These are phyloP conservation scores for Chaetomium cochliodes DNA, from an alignment of 495 filamentous ascomycete species.

Conservation along the genomic window DNA sequence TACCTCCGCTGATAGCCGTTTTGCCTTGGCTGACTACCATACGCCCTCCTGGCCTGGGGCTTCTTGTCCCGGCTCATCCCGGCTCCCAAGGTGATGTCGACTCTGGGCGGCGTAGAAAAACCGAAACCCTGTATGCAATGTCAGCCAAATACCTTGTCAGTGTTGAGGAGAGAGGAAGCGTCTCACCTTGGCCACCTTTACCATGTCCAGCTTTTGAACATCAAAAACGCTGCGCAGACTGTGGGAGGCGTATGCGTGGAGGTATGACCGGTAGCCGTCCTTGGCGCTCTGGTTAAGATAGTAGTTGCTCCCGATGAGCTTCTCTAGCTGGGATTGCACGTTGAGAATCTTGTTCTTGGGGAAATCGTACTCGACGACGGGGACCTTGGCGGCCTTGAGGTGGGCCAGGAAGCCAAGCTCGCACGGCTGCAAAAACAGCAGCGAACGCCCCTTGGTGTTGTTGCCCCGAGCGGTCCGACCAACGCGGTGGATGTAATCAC, in stretches of 20 bases:
- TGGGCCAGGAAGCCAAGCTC: slow-evolving; percentile 92
- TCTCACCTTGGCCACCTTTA: slow-evolving; percentile 76
- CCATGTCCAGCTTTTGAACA: slow-evolving; percentile 86
- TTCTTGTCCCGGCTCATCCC: slow-evolving; percentile 90
- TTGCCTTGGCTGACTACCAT: slow-evolving; percentile 64
- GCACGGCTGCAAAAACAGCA: slow-evolving; percentile 89
- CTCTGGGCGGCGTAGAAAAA: slow-evolving; percentile 80
- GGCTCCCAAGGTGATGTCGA: slow-evolving; percentile 84
- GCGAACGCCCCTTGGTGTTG: slow-evolving; percentile 75
- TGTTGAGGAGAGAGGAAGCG: neutral
- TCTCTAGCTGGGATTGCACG: slow-evolving; percentile 93
- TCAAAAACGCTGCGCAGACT: slow-evolving; percentile 88
- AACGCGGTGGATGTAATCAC: slow-evolving; percentile 95
- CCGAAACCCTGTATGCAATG: slow-evolving; percentile 63
- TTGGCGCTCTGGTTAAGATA: slow-evolving; percentile 84
- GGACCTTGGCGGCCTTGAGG: slow-evolving; percentile 87
- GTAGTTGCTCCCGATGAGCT: slow-evolving; percentile 90
- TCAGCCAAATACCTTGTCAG: slow-evolving; percentile 10
- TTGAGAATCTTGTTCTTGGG: slow-evolving; percentile 88
- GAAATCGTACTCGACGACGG: slow-evolving; percentile 94
- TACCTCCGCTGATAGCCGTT: slow-evolving; percentile 16
- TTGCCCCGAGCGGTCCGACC: slow-evolving; percentile 89
- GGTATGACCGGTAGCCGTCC: slow-evolving; percentile 73
- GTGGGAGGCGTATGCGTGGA: slow-evolving; percentile 93
- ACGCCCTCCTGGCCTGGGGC: slow-evolving; percentile 67